Percentiles rank a stretch among this genome's conserved stretches.
Evolutionary conservation across 2,329 filamentous ascomycete species (phyloP).

Genomic region (Cryphonectria radicalis): DNA sequence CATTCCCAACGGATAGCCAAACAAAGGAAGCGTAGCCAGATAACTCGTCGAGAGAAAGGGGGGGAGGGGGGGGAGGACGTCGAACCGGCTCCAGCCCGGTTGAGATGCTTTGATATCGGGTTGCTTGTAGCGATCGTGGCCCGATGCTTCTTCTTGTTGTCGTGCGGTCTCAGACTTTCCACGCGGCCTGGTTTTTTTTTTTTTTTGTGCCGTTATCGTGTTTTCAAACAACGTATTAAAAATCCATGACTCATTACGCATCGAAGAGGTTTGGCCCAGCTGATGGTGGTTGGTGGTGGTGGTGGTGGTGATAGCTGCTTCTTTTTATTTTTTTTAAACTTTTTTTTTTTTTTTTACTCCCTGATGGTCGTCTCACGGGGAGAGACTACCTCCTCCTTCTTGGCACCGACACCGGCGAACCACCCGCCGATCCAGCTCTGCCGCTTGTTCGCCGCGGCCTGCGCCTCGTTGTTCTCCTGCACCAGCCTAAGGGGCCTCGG

Average conservation of each 20-base stretch:
- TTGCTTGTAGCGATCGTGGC: conserved; percentile 1
- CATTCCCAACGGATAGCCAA: not conserved
- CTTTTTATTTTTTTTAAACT: conserved; percentile 4
- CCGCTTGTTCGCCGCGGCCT: conserved; percentile 56
- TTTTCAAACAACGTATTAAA: conserved; percentile 25
- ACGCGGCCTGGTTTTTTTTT: too few relatives aligned
- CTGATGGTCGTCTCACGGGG: conserved; percentile 27
- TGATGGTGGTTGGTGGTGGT: too few relatives aligned
- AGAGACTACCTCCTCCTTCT: conserved; percentile 21
- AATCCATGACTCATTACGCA: conserved; percentile 21
- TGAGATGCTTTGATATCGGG: not conserved
- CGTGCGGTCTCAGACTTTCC: conserved; percentile 19
- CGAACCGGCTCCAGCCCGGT: conserved; percentile 22
- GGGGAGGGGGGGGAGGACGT: not conserved
- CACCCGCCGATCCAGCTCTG: conserved; percentile 63
- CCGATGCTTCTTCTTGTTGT: not conserved
- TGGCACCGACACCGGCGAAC: conserved; percentile 26
- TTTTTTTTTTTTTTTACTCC: conserved; percentile 20
- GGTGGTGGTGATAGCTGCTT: not conserved
- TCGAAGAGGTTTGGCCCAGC: conserved; percentile 13
- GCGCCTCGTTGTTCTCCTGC: conserved; percentile 69
- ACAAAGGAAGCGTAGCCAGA: conserved; percentile 1
- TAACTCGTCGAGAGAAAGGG: not conserved
- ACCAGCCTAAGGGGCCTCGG: conserved; percentile 85
- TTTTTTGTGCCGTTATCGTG: conserved; percentile 22